These are phyloP conservation scores for Paecilomyces sp. DNA, from an alignment of 2,329 filamentous ascomycete species.

Conservation along the genomic window DNA sequence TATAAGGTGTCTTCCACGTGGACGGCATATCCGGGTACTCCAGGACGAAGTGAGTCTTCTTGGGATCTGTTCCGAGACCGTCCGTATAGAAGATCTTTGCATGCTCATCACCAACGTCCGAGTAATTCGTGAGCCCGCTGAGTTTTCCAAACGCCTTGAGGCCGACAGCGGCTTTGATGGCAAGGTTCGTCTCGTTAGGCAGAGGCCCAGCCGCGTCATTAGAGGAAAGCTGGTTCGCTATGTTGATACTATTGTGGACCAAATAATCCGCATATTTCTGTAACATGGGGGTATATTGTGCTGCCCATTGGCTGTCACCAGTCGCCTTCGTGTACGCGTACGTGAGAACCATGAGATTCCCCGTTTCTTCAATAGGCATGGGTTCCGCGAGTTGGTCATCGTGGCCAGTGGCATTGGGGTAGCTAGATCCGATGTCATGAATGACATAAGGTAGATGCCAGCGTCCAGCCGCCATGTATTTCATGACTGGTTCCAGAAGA, in stretches of 20 bases:
- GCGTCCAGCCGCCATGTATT: conserved; percentile 32
- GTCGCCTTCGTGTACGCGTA: conserved; percentile 32
- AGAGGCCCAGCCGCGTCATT: conserved; percentile 36
- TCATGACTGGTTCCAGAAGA: conserved; percentile 37
- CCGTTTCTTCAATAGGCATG: conserved; percentile 37
- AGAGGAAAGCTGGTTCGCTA: conserved; percentile 33
- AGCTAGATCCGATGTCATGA: conserved; percentile 35
- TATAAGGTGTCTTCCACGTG: conserved; percentile 34
- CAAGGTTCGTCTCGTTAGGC: conserved; percentile 41
- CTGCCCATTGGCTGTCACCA: conserved; percentile 29
- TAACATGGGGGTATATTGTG: conserved; percentile 27
- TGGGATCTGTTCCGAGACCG: conserved; percentile 26
- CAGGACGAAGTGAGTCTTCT: conserved; percentile 34
- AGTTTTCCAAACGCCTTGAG: conserved; percentile 39
- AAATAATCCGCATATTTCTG: conserved; percentile 36
- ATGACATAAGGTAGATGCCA: conserved; percentile 33
- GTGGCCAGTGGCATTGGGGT: conserved; percentile 36
- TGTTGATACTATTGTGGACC: conserved; percentile 31
- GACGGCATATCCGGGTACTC: conserved; percentile 26
- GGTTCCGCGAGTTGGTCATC: conserved; percentile 31
- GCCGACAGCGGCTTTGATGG: conserved; percentile 41
- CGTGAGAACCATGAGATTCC: conserved; percentile 32
- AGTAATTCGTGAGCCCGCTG: conserved; percentile 29
- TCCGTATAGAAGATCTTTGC: conserved; percentile 27
- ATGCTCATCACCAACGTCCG: conserved; percentile 25